These are phyloP conservation scores for Nakataea oryzae DNA, from an alignment of 2,329 filamentous ascomycete genomes.

Conservation along the genomic window DNA sequence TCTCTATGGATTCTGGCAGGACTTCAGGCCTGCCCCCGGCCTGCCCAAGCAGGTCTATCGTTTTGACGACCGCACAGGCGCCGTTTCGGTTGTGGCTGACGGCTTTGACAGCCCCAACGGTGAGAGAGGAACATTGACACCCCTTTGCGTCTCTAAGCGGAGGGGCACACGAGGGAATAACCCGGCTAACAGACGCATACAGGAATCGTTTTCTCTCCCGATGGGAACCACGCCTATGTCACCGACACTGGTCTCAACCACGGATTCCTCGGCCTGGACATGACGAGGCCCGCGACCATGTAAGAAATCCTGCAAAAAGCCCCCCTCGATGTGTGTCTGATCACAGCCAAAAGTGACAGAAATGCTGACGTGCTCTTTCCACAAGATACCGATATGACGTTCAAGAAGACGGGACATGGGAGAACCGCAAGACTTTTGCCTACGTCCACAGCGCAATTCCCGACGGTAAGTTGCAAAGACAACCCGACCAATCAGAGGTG, in stretches of 20 bases:
- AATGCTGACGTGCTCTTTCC: neutral
- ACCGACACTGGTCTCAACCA: constrained; percentile 40
- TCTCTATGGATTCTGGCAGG: constrained; percentile 46
- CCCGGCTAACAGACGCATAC: neutral
- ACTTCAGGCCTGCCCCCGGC: constrained; percentile 42
- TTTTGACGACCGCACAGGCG: constrained; percentile 36
- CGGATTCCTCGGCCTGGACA: constrained; percentile 30
- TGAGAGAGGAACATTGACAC: constrained; percentile 7
- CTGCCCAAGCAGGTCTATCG: constrained; percentile 50
- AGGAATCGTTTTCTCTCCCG: constrained; percentile 45
- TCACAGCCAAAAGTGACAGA: neutral
- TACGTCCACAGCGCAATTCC: constrained; percentile 42
- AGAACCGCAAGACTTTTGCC: constrained; percentile 44
- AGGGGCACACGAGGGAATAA: neutral
- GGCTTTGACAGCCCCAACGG: constrained; percentile 45
- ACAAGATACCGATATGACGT: constrained; percentile 35
- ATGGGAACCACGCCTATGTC: constrained; percentile 40
- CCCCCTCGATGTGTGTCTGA: too few relatives aligned
- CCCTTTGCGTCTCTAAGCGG: too few relatives aligned
- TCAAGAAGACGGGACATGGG: constrained; percentile 30
- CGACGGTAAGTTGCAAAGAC: constrained; percentile 34
- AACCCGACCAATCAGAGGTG: constrained; percentile 12
- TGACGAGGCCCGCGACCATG: constrained; percentile 33
- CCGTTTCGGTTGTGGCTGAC: constrained; percentile 45
- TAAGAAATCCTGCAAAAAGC: too few relatives aligned